These are phyloP conservation scores for Themeda triandra DNA, from an alignment of 176 grass and related monocot species.

Conservation along the genomic window DNA sequence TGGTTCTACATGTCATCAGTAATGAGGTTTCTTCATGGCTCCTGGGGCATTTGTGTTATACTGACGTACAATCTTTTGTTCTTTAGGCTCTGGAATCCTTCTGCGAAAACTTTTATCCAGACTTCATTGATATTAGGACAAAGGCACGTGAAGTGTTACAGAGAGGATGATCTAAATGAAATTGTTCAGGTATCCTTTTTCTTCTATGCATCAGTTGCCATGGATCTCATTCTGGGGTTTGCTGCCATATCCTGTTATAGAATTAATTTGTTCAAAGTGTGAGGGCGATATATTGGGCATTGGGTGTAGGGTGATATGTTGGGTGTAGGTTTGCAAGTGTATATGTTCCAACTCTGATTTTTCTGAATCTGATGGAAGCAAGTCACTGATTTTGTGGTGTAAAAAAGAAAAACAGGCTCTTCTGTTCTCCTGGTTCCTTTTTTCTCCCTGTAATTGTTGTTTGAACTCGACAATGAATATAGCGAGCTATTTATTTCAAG, in stretches of 20 bases:
- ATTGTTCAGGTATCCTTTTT: conserved; percentile 42
- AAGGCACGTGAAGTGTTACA: conserved; percentile 90
- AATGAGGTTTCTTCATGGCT: neutral
- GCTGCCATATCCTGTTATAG: neutral
- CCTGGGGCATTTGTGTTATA: neutral
- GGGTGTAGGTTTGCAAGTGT: neutral
- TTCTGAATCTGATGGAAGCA: neutral
- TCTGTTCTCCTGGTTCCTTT: neutral
- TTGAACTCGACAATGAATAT: neutral
- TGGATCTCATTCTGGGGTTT: neutral
- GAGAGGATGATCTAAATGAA: conserved; percentile 95
- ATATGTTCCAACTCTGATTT: neutral
- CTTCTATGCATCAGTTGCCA: conserved; percentile 6
- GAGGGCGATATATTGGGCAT: no score
- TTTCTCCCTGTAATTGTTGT: neutral
- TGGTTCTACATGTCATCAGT: neutral
- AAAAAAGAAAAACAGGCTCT: neutral
- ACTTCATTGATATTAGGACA: conserved; percentile 94
- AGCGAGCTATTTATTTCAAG: no score
- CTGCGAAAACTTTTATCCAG: conserved; percentile 68
- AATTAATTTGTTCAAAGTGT: neutral
- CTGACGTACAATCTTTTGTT: neutral
- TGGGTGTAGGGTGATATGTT: neutral
- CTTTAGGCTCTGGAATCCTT: conserved; percentile 69
- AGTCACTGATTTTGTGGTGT: neutral